These are phyloP conservation scores for Melaleuca alternifolia DNA, from an alignment of 345 rosid genomes.

Conservation along the genomic window DNA sequence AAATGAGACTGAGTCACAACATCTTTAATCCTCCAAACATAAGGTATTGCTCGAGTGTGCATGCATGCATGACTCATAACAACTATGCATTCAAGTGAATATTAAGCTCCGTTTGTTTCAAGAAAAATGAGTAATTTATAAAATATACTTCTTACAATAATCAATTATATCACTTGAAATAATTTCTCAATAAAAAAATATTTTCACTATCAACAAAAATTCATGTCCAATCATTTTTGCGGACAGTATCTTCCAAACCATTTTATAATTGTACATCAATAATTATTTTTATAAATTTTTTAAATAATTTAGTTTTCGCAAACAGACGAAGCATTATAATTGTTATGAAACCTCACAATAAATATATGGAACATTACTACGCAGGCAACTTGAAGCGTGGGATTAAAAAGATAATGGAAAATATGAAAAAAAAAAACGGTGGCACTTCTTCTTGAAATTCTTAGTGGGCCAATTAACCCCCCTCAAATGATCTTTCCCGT, in stretches of 20 bases:
- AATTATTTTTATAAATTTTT: not conserved
- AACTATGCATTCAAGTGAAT: not conserved
- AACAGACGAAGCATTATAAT: not conserved
- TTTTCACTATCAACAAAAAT: not conserved
- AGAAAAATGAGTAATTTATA: not conserved
- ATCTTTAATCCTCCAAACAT: too few relatives aligned
- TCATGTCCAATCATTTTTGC: not conserved
- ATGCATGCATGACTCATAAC: not conserved
- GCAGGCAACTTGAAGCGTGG: not conserved
- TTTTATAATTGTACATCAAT: too few relatives aligned
- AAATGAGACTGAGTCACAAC: not conserved
- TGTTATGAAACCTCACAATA: not conserved
- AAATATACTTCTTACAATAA: rapidly evolving
- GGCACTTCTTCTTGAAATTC: not conserved
- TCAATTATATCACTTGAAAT: not conserved
- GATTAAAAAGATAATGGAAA: not conserved
- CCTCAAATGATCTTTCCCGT: not conserved
- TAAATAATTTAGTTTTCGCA: rapidly evolving
- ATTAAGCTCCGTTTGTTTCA: not conserved
- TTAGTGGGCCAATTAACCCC: not conserved
- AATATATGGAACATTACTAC: not conserved
- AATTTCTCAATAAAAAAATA: not conserved
- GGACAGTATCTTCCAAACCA: not conserved
- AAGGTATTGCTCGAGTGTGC: not conserved
- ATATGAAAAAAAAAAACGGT: not conserved